Evolutionary conservation across 441 rosid species (phyloP).

Genomic region (Bocquillonia castaneifolia): DNA sequence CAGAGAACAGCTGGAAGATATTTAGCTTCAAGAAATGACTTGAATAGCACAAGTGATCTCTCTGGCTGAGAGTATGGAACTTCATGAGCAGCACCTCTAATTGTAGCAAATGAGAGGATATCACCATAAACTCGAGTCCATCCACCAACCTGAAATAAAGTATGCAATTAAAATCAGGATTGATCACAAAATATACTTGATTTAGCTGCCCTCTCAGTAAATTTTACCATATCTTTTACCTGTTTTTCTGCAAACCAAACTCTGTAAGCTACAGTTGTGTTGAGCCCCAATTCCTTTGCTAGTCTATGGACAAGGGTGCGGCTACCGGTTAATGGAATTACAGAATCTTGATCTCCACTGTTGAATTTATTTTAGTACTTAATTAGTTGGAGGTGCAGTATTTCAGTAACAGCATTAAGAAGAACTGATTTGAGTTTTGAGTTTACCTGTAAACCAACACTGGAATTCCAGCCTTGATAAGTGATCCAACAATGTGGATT

Average conservation of each 20-base stretch:
- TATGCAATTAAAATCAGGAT: neutral
- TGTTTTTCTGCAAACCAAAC: constrained; percentile 94
- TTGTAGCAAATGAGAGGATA: constrained; percentile 78
- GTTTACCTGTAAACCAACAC: constrained; percentile 83
- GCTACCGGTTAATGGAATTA: constrained; percentile 85
- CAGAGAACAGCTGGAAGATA: constrained; percentile 72
- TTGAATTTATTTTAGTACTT: neutral
- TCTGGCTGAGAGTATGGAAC: constrained; percentile 96
- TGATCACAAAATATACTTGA: neutral
- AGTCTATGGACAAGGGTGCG: constrained; percentile 60
- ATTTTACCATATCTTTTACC: constrained; percentile 32
- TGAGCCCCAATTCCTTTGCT: constrained; percentile 57
- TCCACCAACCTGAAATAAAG: constrained; percentile 73
- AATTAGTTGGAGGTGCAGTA: neutral
- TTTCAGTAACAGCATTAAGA: neutral
- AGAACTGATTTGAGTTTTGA: neutral
- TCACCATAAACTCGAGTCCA: constrained; percentile 92
- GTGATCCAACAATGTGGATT: constrained; percentile 53
- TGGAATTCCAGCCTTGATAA: constrained; percentile 66
- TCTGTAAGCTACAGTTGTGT: constrained; percentile 68
- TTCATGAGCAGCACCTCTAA: constrained; percentile 93
- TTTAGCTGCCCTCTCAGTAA: neutral
- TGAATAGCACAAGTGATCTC: constrained; percentile 78
- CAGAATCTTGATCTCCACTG: constrained; percentile 99
- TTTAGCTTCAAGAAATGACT: constrained; percentile 53